Evolutionary conservation across 2,329 filamentous ascomycete species (phyloP), one percentile per base, ranked within the genome.

Genomic region (Exophiala spinifera): DNA sequence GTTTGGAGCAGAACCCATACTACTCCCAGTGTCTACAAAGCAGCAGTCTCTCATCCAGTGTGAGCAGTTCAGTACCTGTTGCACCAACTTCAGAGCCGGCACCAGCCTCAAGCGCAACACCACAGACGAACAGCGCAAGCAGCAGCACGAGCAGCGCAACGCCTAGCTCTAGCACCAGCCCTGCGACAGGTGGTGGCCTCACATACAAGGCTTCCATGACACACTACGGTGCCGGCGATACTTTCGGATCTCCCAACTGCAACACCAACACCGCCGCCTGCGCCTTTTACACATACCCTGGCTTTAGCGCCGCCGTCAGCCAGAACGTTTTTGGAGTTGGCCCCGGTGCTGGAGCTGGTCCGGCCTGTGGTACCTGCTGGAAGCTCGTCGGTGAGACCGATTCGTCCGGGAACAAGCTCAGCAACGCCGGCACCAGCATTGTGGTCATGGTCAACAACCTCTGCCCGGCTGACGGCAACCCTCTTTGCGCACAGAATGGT

Each of bases 381-480:
- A 66, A 66, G 42, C 57, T 74, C 34, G 70, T 67, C 5, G 67
- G 67, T 17, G 42, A 67, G 52, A 71, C 66, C 11, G 70, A 73
- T 59, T 58, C 56, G 4, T 60, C 54, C 2, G 59, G 61, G 7
- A 60, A 63, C 47, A 34, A n/a, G 23, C 59, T 61, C 28, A 55
- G 48, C 53, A 63, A 63, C 46, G 59, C 64, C 3, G 67, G 67
- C 49, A 71, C 66, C 49, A 64, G 58, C 55, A 67, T 73, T 49
- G 70, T 72, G 4, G 69, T 74, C 20, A 67, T 70, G 58, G 65
- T 74, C 46, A 72, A 71, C 53, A 74, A 74, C 56, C 62, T 74
- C 2, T 74, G 72, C 52, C 72, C 72, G 7, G 66, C 65, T 1
- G 25, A 61, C 2, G 69, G 69, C 2, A 75, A 75, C 51, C 65